Percentiles rank a stretch among this genome's conserved stretches.
These are phyloP conservation scores for Picochlorum sp. DNA, from an alignment of 139 green algal genomes.

Conservation along the genomic window DNA sequence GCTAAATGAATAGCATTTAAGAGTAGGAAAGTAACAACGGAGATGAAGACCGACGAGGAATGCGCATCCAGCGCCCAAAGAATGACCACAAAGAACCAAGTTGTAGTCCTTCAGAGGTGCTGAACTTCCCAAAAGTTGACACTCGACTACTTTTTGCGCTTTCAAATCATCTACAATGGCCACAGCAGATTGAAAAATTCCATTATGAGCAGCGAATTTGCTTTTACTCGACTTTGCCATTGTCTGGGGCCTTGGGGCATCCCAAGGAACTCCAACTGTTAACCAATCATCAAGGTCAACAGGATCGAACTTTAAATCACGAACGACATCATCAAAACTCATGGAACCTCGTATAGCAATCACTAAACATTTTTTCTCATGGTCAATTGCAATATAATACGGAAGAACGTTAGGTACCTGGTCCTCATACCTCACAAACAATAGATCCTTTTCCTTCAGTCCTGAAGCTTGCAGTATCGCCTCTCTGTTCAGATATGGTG, in stretches of 20 bases:
- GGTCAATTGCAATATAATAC: constrained; percentile 50
- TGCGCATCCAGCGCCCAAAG: constrained; percentile 51
- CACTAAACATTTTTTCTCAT: constrained; percentile 21
- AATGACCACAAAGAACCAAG: constrained; percentile 58
- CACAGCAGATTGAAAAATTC: constrained; percentile 44
- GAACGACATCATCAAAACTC: constrained; percentile 44
- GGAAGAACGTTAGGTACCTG: constrained; percentile 31
- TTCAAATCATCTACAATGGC: constrained; percentile 19
- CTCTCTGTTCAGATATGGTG: constrained; percentile 8
- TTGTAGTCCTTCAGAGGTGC: constrained; percentile 21
- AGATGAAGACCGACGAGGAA: constrained; percentile 52
- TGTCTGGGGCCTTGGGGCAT: no score
- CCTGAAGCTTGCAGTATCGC: constrained; percentile 36
- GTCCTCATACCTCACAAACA: constrained; percentile 23
- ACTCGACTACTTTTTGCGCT: constrained; percentile 1
- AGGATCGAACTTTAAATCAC: constrained; percentile 46
- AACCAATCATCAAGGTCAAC: constrained; percentile 36
- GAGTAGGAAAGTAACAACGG: constrained; percentile 22
- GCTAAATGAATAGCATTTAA: constrained; percentile 45
- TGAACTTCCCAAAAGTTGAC: constrained; percentile 2
- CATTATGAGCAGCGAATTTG: constrained; percentile 24
- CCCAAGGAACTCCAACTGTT: neutral
- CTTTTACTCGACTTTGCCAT: neutral
- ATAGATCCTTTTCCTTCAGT: constrained; percentile 20
- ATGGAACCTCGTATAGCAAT: constrained; percentile 44